These are phyloP conservation scores for Globisporangium abappressorium DNA, from an alignment of 352 stramenopile species.

Conservation along the genomic window DNA sequence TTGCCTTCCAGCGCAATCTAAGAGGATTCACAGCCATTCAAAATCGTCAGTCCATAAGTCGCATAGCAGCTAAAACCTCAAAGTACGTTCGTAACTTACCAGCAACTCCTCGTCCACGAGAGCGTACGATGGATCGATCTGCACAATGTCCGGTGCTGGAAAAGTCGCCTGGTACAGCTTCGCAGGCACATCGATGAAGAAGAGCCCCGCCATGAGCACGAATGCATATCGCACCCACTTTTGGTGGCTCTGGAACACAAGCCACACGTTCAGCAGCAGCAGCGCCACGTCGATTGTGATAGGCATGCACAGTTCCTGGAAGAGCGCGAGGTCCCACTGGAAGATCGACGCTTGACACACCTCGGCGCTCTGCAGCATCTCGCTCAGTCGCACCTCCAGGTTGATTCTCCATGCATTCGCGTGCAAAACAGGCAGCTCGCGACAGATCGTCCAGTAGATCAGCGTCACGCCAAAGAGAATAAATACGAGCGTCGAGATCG, in stretches of 20 bases:
- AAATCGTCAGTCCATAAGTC: background rate
- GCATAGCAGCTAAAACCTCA: background rate
- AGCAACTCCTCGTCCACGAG: constrained; percentile 73
- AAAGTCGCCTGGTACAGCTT: constrained; percentile 54
- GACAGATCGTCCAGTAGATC: constrained; percentile 62
- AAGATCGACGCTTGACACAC: constrained; percentile 43
- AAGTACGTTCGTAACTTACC: constrained; percentile 15
- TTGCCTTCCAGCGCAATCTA: constrained; percentile 45
- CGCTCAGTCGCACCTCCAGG: constrained; percentile 35
- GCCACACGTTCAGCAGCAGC: constrained; percentile 35
- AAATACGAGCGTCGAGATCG: constrained; percentile 46
- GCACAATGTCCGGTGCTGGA: constrained; percentile 49
- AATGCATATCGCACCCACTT: constrained; percentile 54
- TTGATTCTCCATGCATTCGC: constrained; percentile 33
- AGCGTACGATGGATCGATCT: constrained; percentile 64
- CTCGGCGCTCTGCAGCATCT: constrained; percentile 30
- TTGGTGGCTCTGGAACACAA: constrained; percentile 55
- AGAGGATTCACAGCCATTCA: background rate
- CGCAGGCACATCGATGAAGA: constrained; percentile 45
- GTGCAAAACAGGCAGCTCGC: constrained; percentile 49
- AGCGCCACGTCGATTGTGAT: constrained; percentile 44
- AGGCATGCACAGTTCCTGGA: constrained; percentile 58
- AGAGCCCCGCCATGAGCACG: constrained; percentile 34
- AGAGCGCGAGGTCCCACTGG: constrained; percentile 40
- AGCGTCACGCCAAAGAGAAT: constrained; percentile 40